Base-by-base conservation (phyloP, 352 stramenopile genomes). In the Globisporangium megalacanthum region DNA sequence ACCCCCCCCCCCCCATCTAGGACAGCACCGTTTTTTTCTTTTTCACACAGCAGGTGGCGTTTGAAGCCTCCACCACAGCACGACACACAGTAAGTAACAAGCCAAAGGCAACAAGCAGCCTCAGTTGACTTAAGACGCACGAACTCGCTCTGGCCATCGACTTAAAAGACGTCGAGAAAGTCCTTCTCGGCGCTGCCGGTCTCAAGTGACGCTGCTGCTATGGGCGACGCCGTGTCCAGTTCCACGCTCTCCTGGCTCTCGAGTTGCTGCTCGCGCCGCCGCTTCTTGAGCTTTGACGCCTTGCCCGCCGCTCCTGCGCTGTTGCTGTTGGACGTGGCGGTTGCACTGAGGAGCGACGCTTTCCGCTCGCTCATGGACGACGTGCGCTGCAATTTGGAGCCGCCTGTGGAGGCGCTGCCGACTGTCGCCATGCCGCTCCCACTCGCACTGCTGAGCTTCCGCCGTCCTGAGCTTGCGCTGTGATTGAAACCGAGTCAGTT, bases 111-210 rank as follows among this genome's bases (percentile, higher is more conserved):
- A 56, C 1, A 4, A 52, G 36, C 47, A 11, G 35, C 14, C 13
- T 15, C 37, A 31, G 47, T 37, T 52, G 22, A 17, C 19, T 57
- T 61, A 29, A 29, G 42, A 45, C 37, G 37, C 37, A 42, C 37
- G 8, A 4, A 29, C 25, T 29, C 25, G 25, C 25, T 29, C 25
- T n/a, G n/a, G 15, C 8, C 19, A 42, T 10, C 9, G 19, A 11
- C 13, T 75, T 71, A 88, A 10, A 87, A 71, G 49, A 83, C 75
- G 62, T 88, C 79, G 31, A 82, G 64, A 57, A 84, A 83, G 52
- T 87, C 79, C 31, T 71, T 72, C 10, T 66, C 70, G 8, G 65
- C 58, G 47, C 2, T 41, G 35, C 42, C 3, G 54, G 64, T 52
- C 59, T 54, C 44, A 60, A 15, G 29, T 14, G 44, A n/a, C 6